Conservation (phyloP, 768 basidiomycete genomes). For the Lactifluus piperatus region DNA sequence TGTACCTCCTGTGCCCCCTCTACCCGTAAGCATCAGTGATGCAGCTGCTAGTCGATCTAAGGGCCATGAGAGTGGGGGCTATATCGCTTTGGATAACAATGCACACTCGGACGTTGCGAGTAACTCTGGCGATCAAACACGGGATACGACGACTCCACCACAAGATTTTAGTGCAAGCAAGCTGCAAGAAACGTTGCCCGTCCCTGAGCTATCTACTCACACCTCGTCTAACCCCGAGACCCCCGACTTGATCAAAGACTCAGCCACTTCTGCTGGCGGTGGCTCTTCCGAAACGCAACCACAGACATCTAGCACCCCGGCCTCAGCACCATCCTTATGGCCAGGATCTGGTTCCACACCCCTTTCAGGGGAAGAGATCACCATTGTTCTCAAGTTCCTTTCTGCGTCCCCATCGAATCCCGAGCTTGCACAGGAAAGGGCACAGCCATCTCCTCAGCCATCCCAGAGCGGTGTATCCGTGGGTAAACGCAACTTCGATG, state of each 20-base stretch:
- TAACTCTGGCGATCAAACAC: background rate
- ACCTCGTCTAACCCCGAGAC: background rate
- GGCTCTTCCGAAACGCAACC: background rate
- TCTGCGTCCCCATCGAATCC: background rate
- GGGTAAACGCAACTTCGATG: background rate
- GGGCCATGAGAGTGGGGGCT: background rate
- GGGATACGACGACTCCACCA: background rate
- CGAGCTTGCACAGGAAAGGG: background rate
- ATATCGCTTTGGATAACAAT: background rate
- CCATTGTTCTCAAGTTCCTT: slow-evolving; percentile 6
- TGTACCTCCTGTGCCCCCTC: slow-evolving; percentile 3
- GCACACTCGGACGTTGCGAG: background rate
- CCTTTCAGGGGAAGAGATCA: background rate
- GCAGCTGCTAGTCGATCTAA: no score
- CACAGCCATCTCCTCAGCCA: background rate
- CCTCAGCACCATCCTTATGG: slow-evolving; percentile 1
- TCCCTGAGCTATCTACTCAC: background rate
- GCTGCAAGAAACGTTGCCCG: background rate
- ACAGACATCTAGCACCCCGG: background rate
- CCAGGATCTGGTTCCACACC: background rate
- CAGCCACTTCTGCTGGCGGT: slow-evolving; percentile 1
- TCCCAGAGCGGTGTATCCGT: background rate
- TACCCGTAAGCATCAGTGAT: background rate
- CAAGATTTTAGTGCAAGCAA: background rate
- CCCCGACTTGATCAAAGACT: slow-evolving; percentile 11